Conservation (phyloP, 176 grass and related monocot genomes). For the Cenchrus fungigraminus region DNA sequence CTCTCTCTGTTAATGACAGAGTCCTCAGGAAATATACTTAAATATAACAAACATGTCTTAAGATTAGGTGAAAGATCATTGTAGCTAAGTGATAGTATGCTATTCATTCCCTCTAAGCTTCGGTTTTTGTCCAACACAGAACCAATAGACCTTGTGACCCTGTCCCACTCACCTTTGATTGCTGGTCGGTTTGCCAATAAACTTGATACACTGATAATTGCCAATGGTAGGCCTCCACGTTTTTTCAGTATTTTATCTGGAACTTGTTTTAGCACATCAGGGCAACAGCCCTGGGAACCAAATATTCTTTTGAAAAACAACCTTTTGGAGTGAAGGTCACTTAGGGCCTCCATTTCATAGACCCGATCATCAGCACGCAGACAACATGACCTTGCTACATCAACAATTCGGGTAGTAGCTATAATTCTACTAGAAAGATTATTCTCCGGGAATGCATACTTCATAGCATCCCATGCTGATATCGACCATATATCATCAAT, state of each 20-base stretch:
- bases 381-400: neutral
- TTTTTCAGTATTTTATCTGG: neutral
- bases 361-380: neutral
- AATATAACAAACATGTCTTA: neutral
- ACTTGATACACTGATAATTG: conserved; percentile 11
- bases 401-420: neutral
- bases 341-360: conserved; percentile 23
- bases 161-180: conserved; percentile 30
- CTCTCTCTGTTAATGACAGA: neutral
- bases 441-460: neutral
- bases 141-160: conserved; percentile 25
- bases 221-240: conserved; percentile 13
- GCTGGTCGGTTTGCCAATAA: neutral
- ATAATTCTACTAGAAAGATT: conserved; percentile 17
- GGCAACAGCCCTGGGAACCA: neutral
- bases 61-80: conserved; percentile 14
- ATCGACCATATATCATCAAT: conserved; percentile 16
- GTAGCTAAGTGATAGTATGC: conserved; percentile 28
- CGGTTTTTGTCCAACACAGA: neutral
- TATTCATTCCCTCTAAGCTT: conserved; percentile 20
- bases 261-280: neutral
- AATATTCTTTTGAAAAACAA: conserved; percentile 24
- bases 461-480: neutral
- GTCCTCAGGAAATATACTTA: conserved; percentile 14
- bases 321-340: neutral